Percentiles rank a stretch among this genome's conserved stretches.
Evolutionary conservation across 2,329 filamentous ascomycete genomes (phyloP).

Genomic region (Alternaria burnsii): DNA sequence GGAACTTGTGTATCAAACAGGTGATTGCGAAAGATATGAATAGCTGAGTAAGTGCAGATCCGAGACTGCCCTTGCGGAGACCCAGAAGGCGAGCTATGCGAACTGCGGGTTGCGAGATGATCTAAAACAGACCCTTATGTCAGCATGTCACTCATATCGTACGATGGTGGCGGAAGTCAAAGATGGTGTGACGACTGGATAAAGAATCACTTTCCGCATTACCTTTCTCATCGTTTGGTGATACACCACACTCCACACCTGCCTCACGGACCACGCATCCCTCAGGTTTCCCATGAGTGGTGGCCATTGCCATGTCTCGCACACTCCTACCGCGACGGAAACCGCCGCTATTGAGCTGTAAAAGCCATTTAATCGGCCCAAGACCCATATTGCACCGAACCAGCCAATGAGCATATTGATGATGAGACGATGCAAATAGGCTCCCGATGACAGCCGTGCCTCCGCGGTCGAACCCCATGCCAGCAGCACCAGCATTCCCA

Average conservation of each 20-base stretch:
- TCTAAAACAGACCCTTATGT: conserved; percentile 2
- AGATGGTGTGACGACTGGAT: background rate
- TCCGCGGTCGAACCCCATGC: background rate
- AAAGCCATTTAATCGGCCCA: no score
- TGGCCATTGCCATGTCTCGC: conserved; percentile 15
- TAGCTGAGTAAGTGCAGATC: background rate
- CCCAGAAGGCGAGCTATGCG: conserved; percentile 3
- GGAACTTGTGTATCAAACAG: background rate
- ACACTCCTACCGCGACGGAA: background rate
- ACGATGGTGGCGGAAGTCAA: background rate
- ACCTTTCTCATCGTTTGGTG: conserved; percentile 16
- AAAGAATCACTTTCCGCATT: background rate
- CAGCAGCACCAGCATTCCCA: background rate
- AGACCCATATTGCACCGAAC: background rate
- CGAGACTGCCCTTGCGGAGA: conserved; percentile 1
- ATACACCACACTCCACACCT: conserved; percentile 14
- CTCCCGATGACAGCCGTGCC: background rate
- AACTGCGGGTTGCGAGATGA: conserved; percentile 10
- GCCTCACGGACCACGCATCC: conserved; percentile 8
- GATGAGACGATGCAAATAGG: background rate
- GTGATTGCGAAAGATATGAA: conserved; percentile 5
- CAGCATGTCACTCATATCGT: background rate
- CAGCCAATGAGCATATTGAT: background rate
- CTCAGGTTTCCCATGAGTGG: background rate
- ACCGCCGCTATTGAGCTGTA: background rate